Conservation (phyloP, 352 stramenopile genomes). For the Pythium utonaiense region DNA sequence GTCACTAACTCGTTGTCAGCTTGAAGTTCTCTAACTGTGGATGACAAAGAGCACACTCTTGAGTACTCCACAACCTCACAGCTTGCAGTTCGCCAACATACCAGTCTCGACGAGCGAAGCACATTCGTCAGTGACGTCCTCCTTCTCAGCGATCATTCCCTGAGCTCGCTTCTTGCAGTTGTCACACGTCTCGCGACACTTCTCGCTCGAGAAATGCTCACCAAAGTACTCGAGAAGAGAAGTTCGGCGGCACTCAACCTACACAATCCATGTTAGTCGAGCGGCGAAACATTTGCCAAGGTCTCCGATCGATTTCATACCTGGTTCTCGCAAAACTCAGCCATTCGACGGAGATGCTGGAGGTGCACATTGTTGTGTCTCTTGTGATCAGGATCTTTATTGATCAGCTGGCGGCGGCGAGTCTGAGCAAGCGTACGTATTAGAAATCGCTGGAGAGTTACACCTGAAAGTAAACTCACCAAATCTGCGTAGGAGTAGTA, state of each 20-base stretch:
- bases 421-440: constrained; percentile 25
- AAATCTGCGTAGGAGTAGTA: constrained; percentile 86
- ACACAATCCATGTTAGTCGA: not conserved
- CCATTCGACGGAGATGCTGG: constrained; percentile 79
- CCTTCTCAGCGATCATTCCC: constrained; percentile 65
- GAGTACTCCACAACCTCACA: not conserved
- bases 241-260: constrained; percentile 78
- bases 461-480: constrained; percentile 27
- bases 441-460: not conserved
- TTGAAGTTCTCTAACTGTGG: constrained; percentile 57
- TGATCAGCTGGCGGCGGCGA: constrained; percentile 69
- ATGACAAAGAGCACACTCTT: constrained; percentile 9
- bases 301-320: constrained; percentile 2
- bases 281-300: not conserved
- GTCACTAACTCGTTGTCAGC: constrained; percentile 56
- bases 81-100: constrained; percentile 27
- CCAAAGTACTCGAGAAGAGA: constrained; percentile 86
- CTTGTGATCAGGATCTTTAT: constrained; percentile 75
- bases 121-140: constrained; percentile 77
- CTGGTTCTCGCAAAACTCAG: constrained; percentile 87
- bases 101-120: constrained; percentile 50
- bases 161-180: constrained; percentile 83
- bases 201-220: constrained; percentile 77
- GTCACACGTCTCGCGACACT: constrained; percentile 78
- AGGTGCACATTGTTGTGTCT: constrained; percentile 81